Evolutionary conservation across 2,329 filamentous ascomycete species (phyloP), one percentile per base, ranked within the genome.

Genomic region (Domatiomyces catenatus): DNA sequence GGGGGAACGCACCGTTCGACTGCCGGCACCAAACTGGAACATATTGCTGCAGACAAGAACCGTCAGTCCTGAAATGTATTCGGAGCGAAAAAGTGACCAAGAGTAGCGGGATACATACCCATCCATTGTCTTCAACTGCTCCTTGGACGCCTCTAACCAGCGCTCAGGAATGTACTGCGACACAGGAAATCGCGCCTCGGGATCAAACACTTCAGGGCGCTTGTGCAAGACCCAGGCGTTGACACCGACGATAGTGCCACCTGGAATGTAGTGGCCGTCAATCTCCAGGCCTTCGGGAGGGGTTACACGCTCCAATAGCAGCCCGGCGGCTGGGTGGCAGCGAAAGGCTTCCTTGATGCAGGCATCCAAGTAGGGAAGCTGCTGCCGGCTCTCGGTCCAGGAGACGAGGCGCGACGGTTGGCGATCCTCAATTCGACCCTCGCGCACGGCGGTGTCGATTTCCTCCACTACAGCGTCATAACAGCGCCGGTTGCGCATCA

Each of bases 321-420:
- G 68, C 0, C 84, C 85, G 0, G 82, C 75, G 0, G 84, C 83
- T 0, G 86, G 85, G 62, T 89, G 83, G 58, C 87, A 63, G 10
- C 84, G 77, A 69, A 89, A 85, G 3, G 81, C 77, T 64, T 92
- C 86, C 61, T 89, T 85, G 59, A 90, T 75, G 50, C 80, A 81
- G 2, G 84, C 85, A 60, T 88, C 83, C 5, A 92, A 76, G 63
- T 89, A 92, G 0, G 79, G 77, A 1, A 92, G 72, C 50, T 75
- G 76, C 63, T 47, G 73, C 73, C 66, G 87, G 81, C 36, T 76
- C 62, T 77, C 82, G 86, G 1, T 79, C 56, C 56, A 60, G 3
- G 54, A 55, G n/a, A 60, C 53, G 5, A 52, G 49, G 18, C 50
- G 49, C 2, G 47, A 55, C 32, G 32, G 32, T 4, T 49, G 47